Evolutionary conservation across 1,284 basidiomycete genomes (phyloP), one percentile per base, ranked within the genome.

Genomic region (Ustilago tritici): DNA sequence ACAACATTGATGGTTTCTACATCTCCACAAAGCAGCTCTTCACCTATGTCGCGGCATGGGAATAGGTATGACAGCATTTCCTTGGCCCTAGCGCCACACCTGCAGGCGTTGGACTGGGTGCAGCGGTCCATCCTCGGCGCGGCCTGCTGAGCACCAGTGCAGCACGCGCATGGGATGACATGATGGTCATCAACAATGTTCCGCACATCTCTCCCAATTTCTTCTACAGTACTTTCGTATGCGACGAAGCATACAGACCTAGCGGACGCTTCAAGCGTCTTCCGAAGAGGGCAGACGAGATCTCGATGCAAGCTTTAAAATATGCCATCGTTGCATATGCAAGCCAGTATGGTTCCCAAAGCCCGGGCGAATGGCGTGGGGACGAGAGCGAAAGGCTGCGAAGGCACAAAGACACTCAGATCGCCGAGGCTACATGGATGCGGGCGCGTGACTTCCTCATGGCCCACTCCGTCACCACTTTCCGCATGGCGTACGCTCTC

Each of bases 251-350:
- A 19, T 68, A 57, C 40, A 61, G 69, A 32, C 65, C 65, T 8
- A 41, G 43, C 6, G 65, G 65, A 5, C 68, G 73, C 5, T 71
- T 76, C 57, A 67, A 49, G 56, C 72, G 67, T 31, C 46, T 62
- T 11, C 65, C 73, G 7, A 59, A 59, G 38, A 65, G 41, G 56
- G 73, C 73, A n/a, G 69, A 76, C 23, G 64, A 76, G 47, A 62
- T 76, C 49, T 76, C 73, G 12, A 68, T 67, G 64, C 64, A 71
- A 38, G 73, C 73, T 17, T 46, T 76, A 1, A 65, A 71, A n/a
- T 76, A 71, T 35, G 65, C 73, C 35, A 76, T 76, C 53, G 58
- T 71, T 7, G 73, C 73, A 11, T 76, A 76, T 54, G 73, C 73
- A 6, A 76, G 73, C 35, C 73, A 76, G 35, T 76, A 70, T 41